Conservation (phyloP, 2,329 filamentous ascomycete species). For the Fusarium sp. region DNA sequence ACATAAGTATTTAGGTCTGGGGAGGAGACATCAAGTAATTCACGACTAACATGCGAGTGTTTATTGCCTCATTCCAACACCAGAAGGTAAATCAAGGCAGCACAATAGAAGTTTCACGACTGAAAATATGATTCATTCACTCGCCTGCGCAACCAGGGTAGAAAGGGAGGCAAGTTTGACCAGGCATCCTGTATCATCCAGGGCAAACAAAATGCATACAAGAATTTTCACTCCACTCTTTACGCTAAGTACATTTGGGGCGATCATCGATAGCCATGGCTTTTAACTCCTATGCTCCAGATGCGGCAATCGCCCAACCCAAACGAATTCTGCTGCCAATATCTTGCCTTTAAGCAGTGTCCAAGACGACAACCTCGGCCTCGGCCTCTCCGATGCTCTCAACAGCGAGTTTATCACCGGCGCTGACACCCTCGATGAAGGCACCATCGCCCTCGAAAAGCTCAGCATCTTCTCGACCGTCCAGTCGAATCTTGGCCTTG, state of each 20-base stretch:
- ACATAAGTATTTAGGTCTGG: too few relatives aligned
- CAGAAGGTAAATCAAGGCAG: too few relatives aligned
- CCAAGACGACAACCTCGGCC: slow-evolving; percentile 79
- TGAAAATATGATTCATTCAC: too few relatives aligned
- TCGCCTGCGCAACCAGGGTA: too few relatives aligned
- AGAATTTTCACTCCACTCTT: slow-evolving; percentile 13
- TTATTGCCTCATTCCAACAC: too few relatives aligned
- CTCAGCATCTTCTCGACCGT: slow-evolving; percentile 74
- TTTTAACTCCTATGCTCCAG: slow-evolving; percentile 3
- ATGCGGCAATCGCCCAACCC: slow-evolving; percentile 8
- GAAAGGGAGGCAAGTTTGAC: too few relatives aligned
- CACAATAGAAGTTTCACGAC: too few relatives aligned
- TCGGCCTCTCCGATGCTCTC: slow-evolving; percentile 79
- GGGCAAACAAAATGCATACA: background rate
- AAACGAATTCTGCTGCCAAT: background rate
- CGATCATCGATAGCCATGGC: slow-evolving; percentile 3
- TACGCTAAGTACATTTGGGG: slow-evolving; percentile 33
- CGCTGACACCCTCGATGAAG: slow-evolving; percentile 77
- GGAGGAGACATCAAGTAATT: too few relatives aligned
- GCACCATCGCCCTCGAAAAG: slow-evolving; percentile 86
- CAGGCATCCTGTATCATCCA: too few relatives aligned
- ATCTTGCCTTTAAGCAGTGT: slow-evolving; percentile 66
- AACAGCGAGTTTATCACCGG: slow-evolving; percentile 75
- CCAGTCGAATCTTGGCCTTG: slow-evolving; percentile 79
- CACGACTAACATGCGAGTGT: too few relatives aligned